These are phyloP conservation scores for Blastocystis sp. DNA, from an alignment of 352 stramenopile genomes.

Conservation along the genomic window DNA sequence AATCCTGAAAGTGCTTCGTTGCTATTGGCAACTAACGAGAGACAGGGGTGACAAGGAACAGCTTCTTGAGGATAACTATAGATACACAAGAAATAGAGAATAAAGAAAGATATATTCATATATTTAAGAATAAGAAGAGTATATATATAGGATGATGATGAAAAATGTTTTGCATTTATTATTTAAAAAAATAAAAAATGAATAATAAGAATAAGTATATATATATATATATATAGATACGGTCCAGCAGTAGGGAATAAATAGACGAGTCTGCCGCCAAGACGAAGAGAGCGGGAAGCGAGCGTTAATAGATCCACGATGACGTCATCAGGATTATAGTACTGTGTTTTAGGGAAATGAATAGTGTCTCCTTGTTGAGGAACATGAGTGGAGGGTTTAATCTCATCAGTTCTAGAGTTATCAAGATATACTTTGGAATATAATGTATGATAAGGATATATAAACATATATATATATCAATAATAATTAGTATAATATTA, in stretches of 20 bases:
- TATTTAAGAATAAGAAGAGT: too few relatives aligned
- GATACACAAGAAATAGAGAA: too few relatives aligned
- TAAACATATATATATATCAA: too few relatives aligned
- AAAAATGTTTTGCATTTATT: too few relatives aligned
- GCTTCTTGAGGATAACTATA: background rate
- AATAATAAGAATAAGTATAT: too few relatives aligned
- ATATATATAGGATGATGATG: too few relatives aligned
- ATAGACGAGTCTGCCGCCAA: slow-evolving; percentile 61
- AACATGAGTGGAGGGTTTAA: slow-evolving; percentile 48
- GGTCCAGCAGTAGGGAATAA: slow-evolving; percentile 59
- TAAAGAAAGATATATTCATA: too few relatives aligned
- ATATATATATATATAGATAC: too few relatives aligned
- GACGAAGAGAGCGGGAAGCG: slow-evolving; percentile 52
- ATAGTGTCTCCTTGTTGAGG: slow-evolving; percentile 54
- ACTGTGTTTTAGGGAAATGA: slow-evolving; percentile 78
- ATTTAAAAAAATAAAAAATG: too few relatives aligned
- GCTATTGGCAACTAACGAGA: slow-evolving; percentile 16
- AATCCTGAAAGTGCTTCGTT: slow-evolving; percentile 26
- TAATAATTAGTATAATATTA: too few relatives aligned
- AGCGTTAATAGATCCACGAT: slow-evolving; percentile 83
- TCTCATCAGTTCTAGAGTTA: slow-evolving; percentile 24
- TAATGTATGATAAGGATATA: too few relatives aligned
- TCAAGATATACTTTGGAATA: too few relatives aligned
- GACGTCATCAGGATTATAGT: slow-evolving; percentile 80
- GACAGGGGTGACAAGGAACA: slow-evolving; percentile 19